Evolutionary conservation across 306 rosid genomes (phyloP), one percentile per base, ranked within the genome.

Genomic region (Casuarina equisetifolia): DNA sequence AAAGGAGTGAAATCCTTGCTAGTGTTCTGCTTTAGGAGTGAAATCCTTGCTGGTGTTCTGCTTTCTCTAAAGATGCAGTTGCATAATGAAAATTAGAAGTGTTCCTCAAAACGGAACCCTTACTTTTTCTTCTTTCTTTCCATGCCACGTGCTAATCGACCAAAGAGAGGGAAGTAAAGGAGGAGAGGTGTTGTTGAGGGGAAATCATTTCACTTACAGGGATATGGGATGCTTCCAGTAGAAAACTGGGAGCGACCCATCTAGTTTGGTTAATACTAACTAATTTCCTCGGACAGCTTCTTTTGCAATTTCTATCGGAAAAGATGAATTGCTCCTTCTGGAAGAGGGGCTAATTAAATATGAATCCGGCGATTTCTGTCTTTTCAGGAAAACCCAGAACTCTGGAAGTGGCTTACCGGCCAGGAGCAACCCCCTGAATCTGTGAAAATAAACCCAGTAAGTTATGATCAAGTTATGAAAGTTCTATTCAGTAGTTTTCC

Each of bases 401-500:
- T 94, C 70, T 94, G 96, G 98, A 90, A 79, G 80, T 94, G 98
- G 98, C 52, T 94, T 76, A 88, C 87, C 50, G 95, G 96, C 70
- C 97, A 94, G 83, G 97, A 92, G 78, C 88, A 86, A 74, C 91
- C 97, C 53, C 98, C 96, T 1, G 88, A 89, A 74, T 77, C 85
- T 70, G 51, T 94, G 76, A 49, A 69, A 79, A 79, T 32, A 20
- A 94, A 94, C 84, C 96, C 90, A 35, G 98, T 92, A 72, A 94
- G 97, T 25, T 61, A 44, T 69, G 49, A 72, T 79, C 72, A 82
- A 84, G 74, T 32, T 49, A 50, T 75, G 59, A 19, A 62, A 15
- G 70, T 67, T 50, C 68, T 12, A 19, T 54, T 49, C 79, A 54
- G 45, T 75, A 83, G 73, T 64, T 17, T 49, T n/a, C 55, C 44